Percentiles rank a stretch among this genome's conserved stretches.
phyloP scores from a whole-genome alignment of 345 rosid species.

The Streptanthus diversifolius region DNA sequence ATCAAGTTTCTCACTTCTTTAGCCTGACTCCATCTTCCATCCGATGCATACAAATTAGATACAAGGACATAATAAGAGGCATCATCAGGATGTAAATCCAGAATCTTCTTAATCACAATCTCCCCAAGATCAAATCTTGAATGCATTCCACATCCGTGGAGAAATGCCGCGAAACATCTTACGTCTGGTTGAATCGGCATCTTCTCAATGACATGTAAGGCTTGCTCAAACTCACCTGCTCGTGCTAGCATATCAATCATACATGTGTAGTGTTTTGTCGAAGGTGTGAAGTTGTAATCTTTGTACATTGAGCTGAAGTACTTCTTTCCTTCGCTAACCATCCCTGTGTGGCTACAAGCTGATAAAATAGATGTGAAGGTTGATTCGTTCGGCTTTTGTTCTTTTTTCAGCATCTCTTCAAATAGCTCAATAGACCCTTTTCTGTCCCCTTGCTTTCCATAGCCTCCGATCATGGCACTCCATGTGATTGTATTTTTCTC shows the following conservation, averaged over 20 bases:
- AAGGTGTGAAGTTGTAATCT: conserved; percentile 59
- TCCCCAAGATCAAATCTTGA: conserved; percentile 86
- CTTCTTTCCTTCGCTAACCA: conserved; percentile 72
- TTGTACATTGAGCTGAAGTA: conserved; percentile 56
- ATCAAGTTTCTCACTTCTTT: conserved; percentile 62
- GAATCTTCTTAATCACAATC: conserved; percentile 59
- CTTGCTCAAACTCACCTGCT: conserved; percentile 85
- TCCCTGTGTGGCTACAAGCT: conserved; percentile 74
- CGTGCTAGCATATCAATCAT: conserved; percentile 85
- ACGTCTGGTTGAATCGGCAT: conserved; percentile 66
- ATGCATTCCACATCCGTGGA: conserved; percentile 82
- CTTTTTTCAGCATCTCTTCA: conserved; percentile 53
- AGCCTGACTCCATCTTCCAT: conserved; percentile 83
- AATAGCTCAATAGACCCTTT: conserved; percentile 52
- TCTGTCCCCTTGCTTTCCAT: conserved; percentile 61
- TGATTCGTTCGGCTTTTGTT: conserved; percentile 55
- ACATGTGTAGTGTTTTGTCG: conserved; percentile 71
- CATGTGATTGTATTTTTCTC: conserved; percentile 62
- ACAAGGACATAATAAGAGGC: conserved; percentile 80
- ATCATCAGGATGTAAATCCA: conserved; percentile 54
- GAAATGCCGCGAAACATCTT: conserved; percentile 69
- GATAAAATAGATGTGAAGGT: conserved; percentile 73
- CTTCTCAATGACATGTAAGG: conserved; percentile 57
- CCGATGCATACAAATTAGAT: conserved; percentile 69
- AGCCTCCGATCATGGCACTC: conserved; percentile 88